phyloP scores from a whole-genome alignment of 116 monocot species.

The Phalaenopsis hybrid region DNA sequence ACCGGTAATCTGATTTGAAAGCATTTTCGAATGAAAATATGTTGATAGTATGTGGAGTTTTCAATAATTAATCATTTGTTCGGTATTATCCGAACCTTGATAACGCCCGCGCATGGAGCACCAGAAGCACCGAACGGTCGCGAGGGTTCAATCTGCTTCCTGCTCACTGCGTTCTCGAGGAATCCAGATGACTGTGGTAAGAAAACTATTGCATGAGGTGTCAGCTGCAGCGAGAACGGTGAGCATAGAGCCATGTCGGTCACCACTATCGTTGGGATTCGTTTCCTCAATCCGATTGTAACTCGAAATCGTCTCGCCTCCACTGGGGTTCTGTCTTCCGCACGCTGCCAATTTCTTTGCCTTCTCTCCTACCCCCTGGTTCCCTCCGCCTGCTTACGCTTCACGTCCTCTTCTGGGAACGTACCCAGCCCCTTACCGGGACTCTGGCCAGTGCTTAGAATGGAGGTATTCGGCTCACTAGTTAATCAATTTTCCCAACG shows the following conservation, averaged over 20 bases:
- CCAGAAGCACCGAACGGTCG: not conserved
- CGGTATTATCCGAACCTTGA: no score
- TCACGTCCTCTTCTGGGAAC: not conserved
- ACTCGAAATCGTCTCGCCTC: not conserved
- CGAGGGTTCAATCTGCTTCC: not conserved
- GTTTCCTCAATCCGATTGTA: not conserved
- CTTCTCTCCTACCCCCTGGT: not conserved
- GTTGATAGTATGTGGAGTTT: no score
- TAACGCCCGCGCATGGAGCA: no score
- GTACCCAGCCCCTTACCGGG: not conserved
- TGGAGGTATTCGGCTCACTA: slow-evolving; percentile 7
- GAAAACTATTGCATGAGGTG: not conserved
- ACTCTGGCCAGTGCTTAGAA: not conserved
- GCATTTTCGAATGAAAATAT: no score
- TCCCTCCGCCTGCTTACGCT: not conserved
- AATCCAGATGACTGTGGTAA: not conserved
- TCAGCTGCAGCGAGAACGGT: not conserved
- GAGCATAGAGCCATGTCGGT: not conserved
- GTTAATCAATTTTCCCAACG: not conserved
- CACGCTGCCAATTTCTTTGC: not conserved
- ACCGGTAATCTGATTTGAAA: no score
- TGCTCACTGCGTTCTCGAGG: not conserved
- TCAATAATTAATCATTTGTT: no score
- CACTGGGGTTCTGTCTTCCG: not conserved
- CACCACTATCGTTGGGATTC: not conserved